Base-by-base conservation (phyloP, 441 rosid species). In the Eruca vesicaria region DNA sequence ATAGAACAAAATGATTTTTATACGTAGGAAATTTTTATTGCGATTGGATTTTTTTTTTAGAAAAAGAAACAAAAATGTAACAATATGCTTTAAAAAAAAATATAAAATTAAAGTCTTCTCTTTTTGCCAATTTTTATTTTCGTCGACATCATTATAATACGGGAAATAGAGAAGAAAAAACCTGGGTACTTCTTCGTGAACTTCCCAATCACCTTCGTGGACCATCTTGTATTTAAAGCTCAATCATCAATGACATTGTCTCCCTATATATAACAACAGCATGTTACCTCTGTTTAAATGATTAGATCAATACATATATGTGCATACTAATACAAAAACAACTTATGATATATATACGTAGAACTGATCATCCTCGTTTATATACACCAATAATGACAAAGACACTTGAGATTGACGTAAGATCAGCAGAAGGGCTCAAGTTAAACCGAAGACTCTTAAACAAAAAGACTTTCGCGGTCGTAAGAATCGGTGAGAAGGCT, bases 381-480 rank as follows among this genome's bases (percentile, higher is more conserved):
- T 63, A 8, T 29, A 6, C 56, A 67, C 6, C 55, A 63, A 75
- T 63, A 63, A 75, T 66, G 63, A 43, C 78, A 2, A 75, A 79
- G 55, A 71, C 21, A 3, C 21, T 92, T 4, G 94, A 92, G 77
- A 76, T 90, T 71, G 82, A 87, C 0, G 21, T 88, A 10, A 71
- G 85, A 58, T 88, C 96, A 0, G 93, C 86, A 10, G 96, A 93
- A 63, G 82, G 88, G 35, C 83, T 93, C 0, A 76, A 78, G 18
- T 9, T 79, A 19, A 78, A 85, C 33, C 57, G 84, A 4, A 93
- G 71, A 74, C 21, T 76, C 0, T 64, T 88, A 9, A 89, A 84
- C 35, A 85, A 69, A 76, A 82, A 87, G 12, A 69, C 88, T 0
- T 81, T 71, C 63, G 90, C 75, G 1, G 65, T 77, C 7, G 81